These are phyloP conservation scores for Coemansia interrupta DNA, from an alignment of 192 early-diverging fungal genomes.

Conservation along the genomic window DNA sequence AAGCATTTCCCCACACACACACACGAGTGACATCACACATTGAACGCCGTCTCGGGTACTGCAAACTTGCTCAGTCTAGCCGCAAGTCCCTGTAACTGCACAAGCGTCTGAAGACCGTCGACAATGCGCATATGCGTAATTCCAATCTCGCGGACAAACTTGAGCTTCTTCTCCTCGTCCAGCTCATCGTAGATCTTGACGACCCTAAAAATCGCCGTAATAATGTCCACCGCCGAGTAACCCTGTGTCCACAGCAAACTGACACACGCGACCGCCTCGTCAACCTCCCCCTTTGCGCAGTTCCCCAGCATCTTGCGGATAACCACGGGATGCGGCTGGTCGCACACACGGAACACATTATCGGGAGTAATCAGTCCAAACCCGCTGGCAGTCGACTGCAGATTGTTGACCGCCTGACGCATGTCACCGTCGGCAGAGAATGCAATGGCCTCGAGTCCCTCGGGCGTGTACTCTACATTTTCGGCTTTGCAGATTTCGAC, in stretches of 20 bases:
- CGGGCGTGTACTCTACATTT: constrained; percentile 79
- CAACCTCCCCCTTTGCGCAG: constrained; percentile 66
- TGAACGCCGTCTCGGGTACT: constrained; percentile 19
- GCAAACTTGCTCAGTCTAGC: constrained; percentile 59
- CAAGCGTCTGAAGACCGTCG: constrained; percentile 76
- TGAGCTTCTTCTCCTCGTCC: constrained; percentile 77
- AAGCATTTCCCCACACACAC: no score
- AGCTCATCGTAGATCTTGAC: constrained; percentile 72
- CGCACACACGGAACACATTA: constrained; percentile 96
- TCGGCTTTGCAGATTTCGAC: constrained; percentile 80
- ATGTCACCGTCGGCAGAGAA: constrained; percentile 98
- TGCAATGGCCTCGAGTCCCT: constrained; percentile 88
- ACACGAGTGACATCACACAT: not conserved
- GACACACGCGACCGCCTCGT: constrained; percentile 67
- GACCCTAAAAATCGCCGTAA: constrained; percentile 88
- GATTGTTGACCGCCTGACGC: constrained; percentile 96
- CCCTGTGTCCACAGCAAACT: constrained; percentile 76
- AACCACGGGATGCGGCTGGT: constrained; percentile 88
- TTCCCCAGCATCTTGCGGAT: constrained; percentile 70
- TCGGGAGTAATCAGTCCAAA: constrained; percentile 82
- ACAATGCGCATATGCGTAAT: constrained; percentile 86
- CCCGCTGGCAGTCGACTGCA: constrained; percentile 86
- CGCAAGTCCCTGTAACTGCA: constrained; percentile 85
- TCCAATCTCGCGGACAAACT: constrained; percentile 91
- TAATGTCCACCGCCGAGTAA: constrained; percentile 86